Percentiles rank a stretch among this genome's conserved stretches.
Conservation (phyloP, 2,329 filamentous ascomycete genomes). For the Pestalotiopsis sp. region DNA sequence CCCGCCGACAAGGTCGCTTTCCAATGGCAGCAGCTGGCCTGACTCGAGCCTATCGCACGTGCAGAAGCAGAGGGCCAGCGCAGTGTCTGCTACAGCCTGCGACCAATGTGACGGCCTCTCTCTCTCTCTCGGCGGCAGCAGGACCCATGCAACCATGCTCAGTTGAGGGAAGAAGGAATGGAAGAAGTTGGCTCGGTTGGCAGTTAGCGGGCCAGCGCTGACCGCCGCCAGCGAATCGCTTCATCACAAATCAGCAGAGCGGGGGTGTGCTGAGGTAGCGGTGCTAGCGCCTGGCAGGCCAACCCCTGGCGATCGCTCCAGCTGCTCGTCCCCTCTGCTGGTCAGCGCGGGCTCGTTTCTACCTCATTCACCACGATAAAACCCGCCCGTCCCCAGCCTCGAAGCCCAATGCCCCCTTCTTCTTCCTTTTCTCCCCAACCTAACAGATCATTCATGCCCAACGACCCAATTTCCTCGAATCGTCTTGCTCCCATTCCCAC, state of each 20-base stretch:
- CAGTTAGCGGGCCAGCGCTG: background rate
- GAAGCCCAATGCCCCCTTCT: constrained; percentile 36
- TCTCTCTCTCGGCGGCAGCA: background rate
- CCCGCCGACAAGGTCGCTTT: constrained; percentile 39
- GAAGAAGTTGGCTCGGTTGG: constrained; percentile 13
- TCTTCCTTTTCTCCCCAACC: constrained; percentile 34
- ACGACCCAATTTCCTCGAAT: constrained; percentile 26
- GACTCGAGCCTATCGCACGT: constrained; percentile 38
- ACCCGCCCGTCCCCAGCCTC: constrained; percentile 47
- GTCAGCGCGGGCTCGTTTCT: background rate
- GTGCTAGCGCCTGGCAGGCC: background rate
- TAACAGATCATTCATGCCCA: constrained; percentile 36
- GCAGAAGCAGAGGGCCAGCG: constrained; percentile 44
- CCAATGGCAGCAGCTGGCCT: constrained; percentile 34
- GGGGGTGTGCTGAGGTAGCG: constrained; percentile 6
- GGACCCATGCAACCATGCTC: constrained; percentile 12
- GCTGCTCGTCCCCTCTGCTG: constrained; percentile 13
- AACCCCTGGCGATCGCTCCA: constrained; percentile 13
- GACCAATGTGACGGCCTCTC: constrained; percentile 44
- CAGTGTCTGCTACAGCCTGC: constrained; percentile 37
- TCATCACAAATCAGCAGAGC: constrained; percentile 17
- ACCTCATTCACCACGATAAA: constrained; percentile 40
- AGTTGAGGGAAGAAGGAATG: constrained; percentile 2
- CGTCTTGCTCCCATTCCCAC: constrained; percentile 16
- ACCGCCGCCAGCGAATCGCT: constrained; percentile 11